Base-by-base conservation (phyloP, 306 rosid species). In the Trifolium dubium region DNA sequence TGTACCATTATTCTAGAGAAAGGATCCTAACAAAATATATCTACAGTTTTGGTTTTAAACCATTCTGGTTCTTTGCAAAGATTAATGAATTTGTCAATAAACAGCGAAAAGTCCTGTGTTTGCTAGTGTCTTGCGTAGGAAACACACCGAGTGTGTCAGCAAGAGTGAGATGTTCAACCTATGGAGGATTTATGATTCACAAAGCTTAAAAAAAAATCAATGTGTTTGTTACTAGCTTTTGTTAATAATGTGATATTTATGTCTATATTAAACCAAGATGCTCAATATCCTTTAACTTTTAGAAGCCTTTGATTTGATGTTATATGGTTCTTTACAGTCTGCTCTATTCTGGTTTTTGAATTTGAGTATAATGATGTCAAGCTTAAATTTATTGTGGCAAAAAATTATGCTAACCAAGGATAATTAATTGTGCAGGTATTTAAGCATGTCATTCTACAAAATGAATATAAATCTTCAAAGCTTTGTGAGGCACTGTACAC, bases 401-500 rank as follows among this genome's bases (percentile, higher is more conserved):
- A 47, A 77, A 65, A 35, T 74, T 14, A 55, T 76, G 60, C 75
- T 37, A 74, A 72, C 71, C 4, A 18, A 6, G 50, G 53, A 68
- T 64, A 23, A 23, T 6, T 37, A 71, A 68, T 46, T 61, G 29
- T 73, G 47, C 81, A 92, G 96, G 86, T 83, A 69, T 74, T 78
- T 81, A 82, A 79, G 81, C 89, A 88, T 73, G 34, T 79, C 56
- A 19, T 88, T 68, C n/a, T 89, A 75, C 80, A 86, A 59, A 92
- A 92, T 67, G 89, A 80, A 76, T 89, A 84, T 75, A 80, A 60
- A 77, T 92, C 97, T 64, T 92, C 97, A 30, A 92, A 85, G 87
- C 87, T 87, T 35, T 92, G 97, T 3, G 97, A 92, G 80, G 80
- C 80, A 72, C 77, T 89, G 77, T 92, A 88, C 77, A 89, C 83